These are phyloP conservation scores for Solanum habrochaites DNA, from an alignment of 257 asterid genomes.

Conservation along the genomic window DNA sequence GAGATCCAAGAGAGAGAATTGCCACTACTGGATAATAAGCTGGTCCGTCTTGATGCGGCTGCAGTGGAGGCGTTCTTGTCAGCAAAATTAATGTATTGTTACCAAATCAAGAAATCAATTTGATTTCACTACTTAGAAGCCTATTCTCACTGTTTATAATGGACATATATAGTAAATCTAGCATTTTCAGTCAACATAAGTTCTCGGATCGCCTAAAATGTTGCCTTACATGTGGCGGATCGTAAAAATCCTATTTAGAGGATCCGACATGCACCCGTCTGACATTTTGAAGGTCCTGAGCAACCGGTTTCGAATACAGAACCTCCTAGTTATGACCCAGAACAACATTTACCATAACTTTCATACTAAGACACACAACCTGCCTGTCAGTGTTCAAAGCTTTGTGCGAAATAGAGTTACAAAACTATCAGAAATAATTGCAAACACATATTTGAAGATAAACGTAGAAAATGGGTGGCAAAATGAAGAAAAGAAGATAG, in stretches of 20 bases:
- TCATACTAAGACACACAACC: neutral
- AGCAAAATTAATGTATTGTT: neutral
- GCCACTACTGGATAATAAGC: constrained; percentile 92
- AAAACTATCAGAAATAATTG: neutral
- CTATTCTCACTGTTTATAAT: neutral
- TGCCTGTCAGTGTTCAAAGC: neutral
- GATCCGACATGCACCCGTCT: fast-evolving
- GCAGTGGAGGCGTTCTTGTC: neutral
- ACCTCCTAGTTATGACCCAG: neutral
- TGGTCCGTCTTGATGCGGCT: constrained; percentile 97
- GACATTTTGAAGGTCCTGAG: neutral
- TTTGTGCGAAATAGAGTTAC: neutral
- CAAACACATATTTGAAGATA: neutral
- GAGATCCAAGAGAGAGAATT: constrained; percentile 80
- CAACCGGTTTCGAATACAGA: neutral
- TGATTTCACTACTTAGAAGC: neutral
- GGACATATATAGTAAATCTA: neutral
- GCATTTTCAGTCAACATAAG: neutral
- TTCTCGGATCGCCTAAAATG: neutral
- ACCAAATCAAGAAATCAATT: neutral
- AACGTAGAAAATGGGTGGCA: neutral
- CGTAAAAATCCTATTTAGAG: neutral
- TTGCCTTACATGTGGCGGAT: fast-evolving
- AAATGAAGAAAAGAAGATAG: neutral
- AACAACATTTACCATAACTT: neutral